Percentiles rank a stretch among this genome's conserved stretches.
phyloP scores from a whole-genome alignment of 78 protist species.

The Dictyostelium purpureum region DNA sequence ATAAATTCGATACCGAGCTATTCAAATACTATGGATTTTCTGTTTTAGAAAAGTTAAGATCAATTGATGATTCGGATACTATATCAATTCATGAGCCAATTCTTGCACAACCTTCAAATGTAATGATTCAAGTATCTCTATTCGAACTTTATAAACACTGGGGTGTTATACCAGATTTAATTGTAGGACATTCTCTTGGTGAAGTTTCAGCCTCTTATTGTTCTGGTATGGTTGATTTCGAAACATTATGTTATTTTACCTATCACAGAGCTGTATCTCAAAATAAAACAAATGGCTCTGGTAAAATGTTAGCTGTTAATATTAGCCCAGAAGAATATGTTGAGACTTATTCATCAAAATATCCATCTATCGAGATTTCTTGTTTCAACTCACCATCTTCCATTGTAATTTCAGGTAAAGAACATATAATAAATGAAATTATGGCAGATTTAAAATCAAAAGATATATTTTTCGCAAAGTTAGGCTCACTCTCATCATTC shows the following conservation, averaged over 20 bases:
- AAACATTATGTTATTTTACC: not conserved
- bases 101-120: conserved; percentile 46
- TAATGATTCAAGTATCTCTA: conserved; percentile 42
- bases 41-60: not conserved
- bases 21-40: not conserved
- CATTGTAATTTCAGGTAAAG: conserved; percentile 46
- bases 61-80: not conserved
- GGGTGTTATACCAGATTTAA: conserved; percentile 50
- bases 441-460: not conserved
- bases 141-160: conserved; percentile 18
- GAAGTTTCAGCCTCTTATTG: conserved; percentile 38
- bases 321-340: not conserved
- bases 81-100: conserved; percentile 40
- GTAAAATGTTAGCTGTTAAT: conserved; percentile 52
- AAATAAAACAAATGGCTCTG: conserved; percentile 31
- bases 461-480: not conserved
- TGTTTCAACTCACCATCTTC: conserved; percentile 29
- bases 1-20: conserved; percentile 12
- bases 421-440: not conserved
- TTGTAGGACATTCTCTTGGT: conserved; percentile 66
- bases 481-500: conserved; percentile 40
- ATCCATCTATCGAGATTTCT: conserved; percentile 10
- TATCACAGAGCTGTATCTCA: conserved; percentile 16
- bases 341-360: not conserved
- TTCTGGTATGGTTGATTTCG: conserved; percentile 20